Percentiles rank a stretch among this genome's conserved stretches.
phyloP scores from a whole-genome alignment of 23 red algal species.

The Cyanidium caldarium region DNA sequence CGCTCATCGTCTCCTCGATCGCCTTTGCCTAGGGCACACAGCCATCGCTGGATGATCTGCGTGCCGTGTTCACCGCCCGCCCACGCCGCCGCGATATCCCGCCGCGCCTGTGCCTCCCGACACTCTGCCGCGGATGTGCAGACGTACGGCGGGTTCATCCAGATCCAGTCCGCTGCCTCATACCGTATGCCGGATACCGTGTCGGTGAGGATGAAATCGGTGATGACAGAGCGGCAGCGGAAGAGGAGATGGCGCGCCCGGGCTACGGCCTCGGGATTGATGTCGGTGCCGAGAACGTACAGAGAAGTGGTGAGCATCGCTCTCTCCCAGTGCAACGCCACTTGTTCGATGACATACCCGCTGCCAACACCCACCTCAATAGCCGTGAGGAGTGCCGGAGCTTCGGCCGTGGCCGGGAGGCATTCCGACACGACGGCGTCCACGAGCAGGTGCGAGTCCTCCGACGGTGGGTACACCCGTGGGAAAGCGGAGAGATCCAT shows the following conservation, averaged over 20 bases:
- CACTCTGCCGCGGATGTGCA: background rate
- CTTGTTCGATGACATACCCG: background rate
- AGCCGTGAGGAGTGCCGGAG: too few species aligned
- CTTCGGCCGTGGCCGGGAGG: too few species aligned
- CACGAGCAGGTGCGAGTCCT: background rate
- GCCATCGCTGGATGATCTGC: too few species aligned
- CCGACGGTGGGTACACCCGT: conserved; percentile 7
- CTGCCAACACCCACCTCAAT: background rate
- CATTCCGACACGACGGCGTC: too few species aligned
- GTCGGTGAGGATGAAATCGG: too few species aligned
- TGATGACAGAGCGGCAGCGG: too few species aligned
- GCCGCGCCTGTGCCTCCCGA: background rate
- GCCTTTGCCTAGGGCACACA: too few species aligned
- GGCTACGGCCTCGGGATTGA: background rate
- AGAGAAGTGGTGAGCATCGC: background rate
- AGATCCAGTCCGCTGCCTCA: too few species aligned
- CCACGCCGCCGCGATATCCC: background rate
- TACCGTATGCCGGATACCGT: too few species aligned
- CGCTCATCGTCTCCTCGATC: too few species aligned
- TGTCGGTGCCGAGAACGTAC: background rate
- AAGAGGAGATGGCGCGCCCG: background rate
- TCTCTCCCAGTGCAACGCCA: background rate
- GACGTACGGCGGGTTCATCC: background rate
- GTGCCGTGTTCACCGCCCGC: background rate
- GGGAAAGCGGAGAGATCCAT: too few species aligned